These are phyloP conservation scores for Trypanosoma cruzi DNA, from an alignment of 208 protist species.

Conservation along the genomic window DNA sequence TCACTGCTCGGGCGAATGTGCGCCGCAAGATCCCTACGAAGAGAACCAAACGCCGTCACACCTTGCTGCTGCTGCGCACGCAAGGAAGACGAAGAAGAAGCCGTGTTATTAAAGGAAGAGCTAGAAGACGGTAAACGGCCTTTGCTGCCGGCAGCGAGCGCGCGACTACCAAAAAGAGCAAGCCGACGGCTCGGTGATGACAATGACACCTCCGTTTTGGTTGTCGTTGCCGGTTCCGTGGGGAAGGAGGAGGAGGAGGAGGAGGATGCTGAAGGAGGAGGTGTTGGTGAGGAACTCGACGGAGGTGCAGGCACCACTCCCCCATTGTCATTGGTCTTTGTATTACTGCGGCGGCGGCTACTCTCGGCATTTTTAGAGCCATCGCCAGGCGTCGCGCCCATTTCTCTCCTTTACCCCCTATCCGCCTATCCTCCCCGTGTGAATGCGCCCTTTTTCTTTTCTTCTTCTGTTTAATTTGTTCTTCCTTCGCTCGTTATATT, in stretches of 20 bases:
- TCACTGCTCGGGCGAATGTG: conserved; percentile 53
- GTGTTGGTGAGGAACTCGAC: not conserved
- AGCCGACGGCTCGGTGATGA: conserved; percentile 43
- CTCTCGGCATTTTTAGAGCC: not conserved
- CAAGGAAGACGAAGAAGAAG: conserved; percentile 14
- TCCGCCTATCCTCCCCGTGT: not conserved
- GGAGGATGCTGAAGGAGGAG: not conserved
- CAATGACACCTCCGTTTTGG: conserved; percentile 3
- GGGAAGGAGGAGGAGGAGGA: not conserved
- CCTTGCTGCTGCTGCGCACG: conserved; percentile 25
- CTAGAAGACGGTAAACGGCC: conserved; percentile 20
- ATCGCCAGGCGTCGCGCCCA: not conserved
- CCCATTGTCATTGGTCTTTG: not conserved
- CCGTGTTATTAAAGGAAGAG: conserved; percentile 11
- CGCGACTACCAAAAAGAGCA: conserved; percentile 79
- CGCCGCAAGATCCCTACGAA: conserved; percentile 48
- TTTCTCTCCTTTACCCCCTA: not conserved
- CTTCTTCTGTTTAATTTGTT: not conserved
- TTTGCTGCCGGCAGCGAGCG: conserved; percentile 73
- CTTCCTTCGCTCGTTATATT: not conserved
- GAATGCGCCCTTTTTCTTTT: not conserved
- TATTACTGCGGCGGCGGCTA: not conserved
- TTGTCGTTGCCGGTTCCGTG: not conserved
- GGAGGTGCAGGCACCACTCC: not conserved
- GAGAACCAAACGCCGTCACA: conserved; percentile 60